Percentiles rank a stretch among this genome's conserved stretches.
Evolutionary conservation across 805 yeast genomes (phyloP).

Genomic region (Monosporozyma solicola): DNA sequence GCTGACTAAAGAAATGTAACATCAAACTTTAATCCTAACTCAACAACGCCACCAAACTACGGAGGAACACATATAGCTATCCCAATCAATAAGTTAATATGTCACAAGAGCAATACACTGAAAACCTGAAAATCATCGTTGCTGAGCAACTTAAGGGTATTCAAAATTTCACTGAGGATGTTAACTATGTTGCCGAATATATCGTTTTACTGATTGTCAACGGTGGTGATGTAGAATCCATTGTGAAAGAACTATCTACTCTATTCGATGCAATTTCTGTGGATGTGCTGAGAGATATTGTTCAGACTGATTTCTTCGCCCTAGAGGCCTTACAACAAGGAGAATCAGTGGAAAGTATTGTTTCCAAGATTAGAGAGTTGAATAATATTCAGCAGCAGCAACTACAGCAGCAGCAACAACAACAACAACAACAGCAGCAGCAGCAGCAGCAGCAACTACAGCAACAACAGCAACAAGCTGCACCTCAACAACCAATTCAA

Average conservation of each 20-base stretch:
- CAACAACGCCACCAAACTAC: not conserved
- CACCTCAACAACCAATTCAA: slow-evolving; percentile 6
- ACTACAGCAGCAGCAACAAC: slow-evolving; percentile 9
- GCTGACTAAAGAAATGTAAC: not conserved
- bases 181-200: slow-evolving; percentile 61
- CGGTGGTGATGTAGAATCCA: slow-evolving; percentile 52
- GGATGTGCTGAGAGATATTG: slow-evolving; percentile 48
- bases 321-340: slow-evolving; percentile 36
- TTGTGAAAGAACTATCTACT: slow-evolving; percentile 50
- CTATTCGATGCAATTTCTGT: slow-evolving; percentile 55
- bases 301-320: slow-evolving; percentile 50
- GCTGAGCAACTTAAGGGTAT: slow-evolving; percentile 34
- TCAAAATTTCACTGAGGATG: slow-evolving; percentile 41
- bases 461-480: slow-evolving; percentile 8
- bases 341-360: slow-evolving; percentile 25
- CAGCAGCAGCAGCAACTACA: slow-evolving; percentile 12
- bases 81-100: slow-evolving; percentile 4
- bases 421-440: slow-evolving; percentile 9
- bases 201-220: slow-evolving; percentile 63
- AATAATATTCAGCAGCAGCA: slow-evolving; percentile 7
- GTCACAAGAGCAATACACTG: slow-evolving; percentile 26
- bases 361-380: slow-evolving; percentile 22
- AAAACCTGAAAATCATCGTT: slow-evolving; percentile 37
- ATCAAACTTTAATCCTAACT: not conserved
- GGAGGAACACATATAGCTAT: not conserved